Evolutionary conservation across 176 grass and related monocot species (phyloP), one percentile per base, ranked within the genome.

Genomic region (Echinochloa phyllopogon): DNA sequence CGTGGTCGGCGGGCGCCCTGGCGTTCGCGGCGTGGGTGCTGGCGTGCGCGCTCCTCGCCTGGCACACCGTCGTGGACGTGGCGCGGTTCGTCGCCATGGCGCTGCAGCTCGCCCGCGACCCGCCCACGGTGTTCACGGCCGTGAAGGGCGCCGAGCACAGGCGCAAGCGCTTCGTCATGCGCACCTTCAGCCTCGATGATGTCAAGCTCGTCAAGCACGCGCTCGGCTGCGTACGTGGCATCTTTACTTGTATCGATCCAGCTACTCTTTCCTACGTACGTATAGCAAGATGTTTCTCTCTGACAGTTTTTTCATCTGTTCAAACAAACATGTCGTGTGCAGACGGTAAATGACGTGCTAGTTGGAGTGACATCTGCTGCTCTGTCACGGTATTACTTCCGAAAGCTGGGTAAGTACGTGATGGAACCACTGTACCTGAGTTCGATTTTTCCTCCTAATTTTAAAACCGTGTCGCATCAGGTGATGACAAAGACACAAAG

Each of bases 321-420:
- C 29, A 33, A 33, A 33, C 29, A 33, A 33, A 33, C 29, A 33
- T 33, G 29, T 33, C 29, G 42, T 9, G 37, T 4, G 2, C 84
- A 94, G 92, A 94, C 89, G n/a, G 27, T 94, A 15, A 94, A 95
- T 78, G 92, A 94, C 64, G 89, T 94, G 38, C 81, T 94, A 23
- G 9, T 83, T 5, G 67, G 77, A 29, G 57, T 94, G 25, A 88
- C 84, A 12, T 89, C 92, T 51, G 89, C 89, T 16, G 89, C 77
- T 65, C 58, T 94, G 11, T 94, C 92, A 69, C 84, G 87, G 20
- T 94, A 94, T 55, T 52, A 85, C 78, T 72, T 85, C 5, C 62
- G 86, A 60, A 92, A 85, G 27, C 83, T 60, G 0, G 76, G 89
- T 92, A 47, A 87, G 29, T 92, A 47, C 85, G 29, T 33, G 29